Evolutionary conservation across 768 basidiomycete species (phyloP), one percentile per base, ranked within the genome.

Genomic region (Phlebiopsis gigantea): DNA sequence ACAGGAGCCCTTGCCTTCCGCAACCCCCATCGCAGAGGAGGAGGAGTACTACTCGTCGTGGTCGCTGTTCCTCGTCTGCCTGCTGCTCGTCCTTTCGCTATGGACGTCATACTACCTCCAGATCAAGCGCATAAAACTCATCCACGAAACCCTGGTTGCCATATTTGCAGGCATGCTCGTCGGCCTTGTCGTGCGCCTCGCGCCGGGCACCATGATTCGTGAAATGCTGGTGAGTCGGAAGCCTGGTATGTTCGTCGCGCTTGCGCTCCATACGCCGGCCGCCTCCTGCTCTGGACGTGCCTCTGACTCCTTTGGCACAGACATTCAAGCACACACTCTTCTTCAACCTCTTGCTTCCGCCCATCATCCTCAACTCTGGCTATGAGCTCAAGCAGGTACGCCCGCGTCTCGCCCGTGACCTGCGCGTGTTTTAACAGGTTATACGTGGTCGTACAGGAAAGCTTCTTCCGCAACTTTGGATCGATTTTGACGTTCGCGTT

Each of bases 41-140:
- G 91, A 93, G 69, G 92, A 94, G 68, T 90, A 85, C 69, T 93
- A 93, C 71, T 92, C 90, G 14, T 93, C 91, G 29, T 92, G 92
- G 90, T 92, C 90, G n/a, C 82, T 94, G 21, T 91, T 93, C 71
- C 87, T 94, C 53, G 92, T 93, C 63, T 92, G 92, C 76, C 71
- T 92, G 60, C 85, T 99, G 30, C 87, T 99, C 59, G 89, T 98
- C 54, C 77, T 97, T 61, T 97, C 96, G 7, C 82, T 99, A 57
- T 92, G 88, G 82, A 97, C 93, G 21, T 94, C 92, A 25, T 99
- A 99, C 75, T 98, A 98, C 67, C 84, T 99, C 4, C 95, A 98
- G 78, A 92, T 98, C 67, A 93, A 95, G 70, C 81, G 89, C 49
- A 99, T 99, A 74, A 84, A 94, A 55, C 89, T 92, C 17, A 82